Conservation (phyloP, 768 basidiomycete genomes). For the Lepiota venenata region DNA sequence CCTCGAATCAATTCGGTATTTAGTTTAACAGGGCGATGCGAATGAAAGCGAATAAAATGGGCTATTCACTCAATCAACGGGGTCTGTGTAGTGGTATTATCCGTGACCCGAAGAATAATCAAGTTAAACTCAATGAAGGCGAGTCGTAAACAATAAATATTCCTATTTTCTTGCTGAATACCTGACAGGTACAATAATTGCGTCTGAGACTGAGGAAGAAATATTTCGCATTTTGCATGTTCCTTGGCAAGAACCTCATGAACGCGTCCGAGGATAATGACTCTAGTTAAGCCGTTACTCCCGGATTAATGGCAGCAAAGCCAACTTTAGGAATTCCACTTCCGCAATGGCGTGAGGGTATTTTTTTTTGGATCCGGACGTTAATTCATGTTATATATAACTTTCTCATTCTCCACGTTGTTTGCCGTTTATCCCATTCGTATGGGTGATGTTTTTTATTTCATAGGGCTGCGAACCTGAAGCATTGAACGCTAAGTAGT, state of each 20-base stretch:
- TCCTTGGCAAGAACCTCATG: slow-evolving; percentile 81
- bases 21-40: slow-evolving; percentile 92
- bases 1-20: neutral
- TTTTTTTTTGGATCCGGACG: too few species aligned
- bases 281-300: too few species aligned
- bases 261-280: slow-evolving; percentile 51
- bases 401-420: too few species aligned
- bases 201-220: slow-evolving; percentile 82
- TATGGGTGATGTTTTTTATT: too few species aligned
- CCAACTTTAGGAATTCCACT: too few species aligned
- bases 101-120: slow-evolving; percentile 61
- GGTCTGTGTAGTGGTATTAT: slow-evolving; percentile 74
- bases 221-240: slow-evolving; percentile 78
- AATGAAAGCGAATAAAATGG: slow-evolving; percentile 74
- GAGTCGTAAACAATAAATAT: neutral
- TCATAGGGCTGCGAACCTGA: too few species aligned
- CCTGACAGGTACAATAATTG: slow-evolving; percentile 57
- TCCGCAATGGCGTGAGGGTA: neutral
- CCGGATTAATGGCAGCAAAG: too few species aligned
- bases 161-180: neutral
- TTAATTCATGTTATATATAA: too few species aligned
- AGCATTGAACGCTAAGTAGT: too few species aligned
- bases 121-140: slow-evolving; percentile 63
- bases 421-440: too few species aligned
- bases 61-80: slow-evolving; percentile 85